Percentiles rank a stretch among this genome's conserved stretches.
phyloP scores from a whole-genome alignment of 2,329 filamentous ascomycete genomes.

The Penicillium sp. region DNA sequence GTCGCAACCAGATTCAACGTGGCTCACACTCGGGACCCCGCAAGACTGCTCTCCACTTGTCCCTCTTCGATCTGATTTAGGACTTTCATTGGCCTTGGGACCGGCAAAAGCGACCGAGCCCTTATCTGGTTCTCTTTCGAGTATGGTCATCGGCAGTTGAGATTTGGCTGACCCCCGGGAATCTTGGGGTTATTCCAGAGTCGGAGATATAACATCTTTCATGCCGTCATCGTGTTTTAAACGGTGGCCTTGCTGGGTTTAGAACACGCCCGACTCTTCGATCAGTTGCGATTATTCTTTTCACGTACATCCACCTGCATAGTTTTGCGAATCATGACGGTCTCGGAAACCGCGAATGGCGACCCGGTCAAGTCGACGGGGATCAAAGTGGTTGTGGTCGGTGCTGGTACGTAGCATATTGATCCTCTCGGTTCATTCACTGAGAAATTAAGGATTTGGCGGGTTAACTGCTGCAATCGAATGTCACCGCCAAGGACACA shows the following conservation, averaged over 20 bases:
- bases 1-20: neutral
- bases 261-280: neutral
- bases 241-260: neutral
- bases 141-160: conserved; percentile 10
- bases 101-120: conserved; percentile 9
- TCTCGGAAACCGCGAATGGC: conserved; percentile 3
- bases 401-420: conserved; percentile 32
- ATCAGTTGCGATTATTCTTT: neutral
- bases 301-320: neutral
- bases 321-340: no score
- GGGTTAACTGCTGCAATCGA: conserved; percentile 63
- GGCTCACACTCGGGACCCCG: conserved; percentile 4
- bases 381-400: conserved; percentile 53
- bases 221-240: neutral
- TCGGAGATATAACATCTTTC: neutral
- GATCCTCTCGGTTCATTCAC: neutral
- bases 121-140: neutral
- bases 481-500: conserved; percentile 60
- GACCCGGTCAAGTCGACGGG: conserved; percentile 41
- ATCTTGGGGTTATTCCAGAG: conserved; percentile 8
- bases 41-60: conserved; percentile 10
- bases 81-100: conserved; percentile 4
- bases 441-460: conserved; percentile 52
- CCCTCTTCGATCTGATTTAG: neutral
- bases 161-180: neutral